Conservation (phyloP, 2,329 filamentous ascomycete species). For the Colletotrichum australisinense region DNA sequence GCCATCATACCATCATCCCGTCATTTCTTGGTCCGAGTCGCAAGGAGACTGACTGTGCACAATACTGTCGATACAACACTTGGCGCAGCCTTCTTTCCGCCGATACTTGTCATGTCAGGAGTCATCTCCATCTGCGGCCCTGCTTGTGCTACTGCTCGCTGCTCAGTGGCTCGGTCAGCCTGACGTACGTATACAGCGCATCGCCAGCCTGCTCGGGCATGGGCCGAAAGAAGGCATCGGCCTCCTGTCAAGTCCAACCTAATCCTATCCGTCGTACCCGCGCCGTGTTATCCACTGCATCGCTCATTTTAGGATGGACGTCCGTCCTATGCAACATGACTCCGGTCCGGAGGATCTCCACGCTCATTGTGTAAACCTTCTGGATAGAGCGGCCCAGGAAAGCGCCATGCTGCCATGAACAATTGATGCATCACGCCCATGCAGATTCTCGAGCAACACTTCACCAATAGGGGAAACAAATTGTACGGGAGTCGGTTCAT, state of each 20-base stretch:
- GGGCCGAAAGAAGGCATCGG: neutral
- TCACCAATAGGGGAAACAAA: neutral
- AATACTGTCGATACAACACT: neutral
- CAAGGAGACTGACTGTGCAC: neutral
- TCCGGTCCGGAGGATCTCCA: conserved; percentile 12
- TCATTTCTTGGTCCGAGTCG: neutral
- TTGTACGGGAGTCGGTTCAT: neutral
- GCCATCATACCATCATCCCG: conserved; percentile 15
- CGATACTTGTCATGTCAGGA: neutral
- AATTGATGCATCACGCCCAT: neutral
- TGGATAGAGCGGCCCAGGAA: neutral
- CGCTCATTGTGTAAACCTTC: neutral
- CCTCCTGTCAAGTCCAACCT: conserved; percentile 9
- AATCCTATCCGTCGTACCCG: conserved; percentile 13
- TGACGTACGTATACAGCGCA: conserved; percentile 7
- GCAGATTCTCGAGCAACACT: neutral
- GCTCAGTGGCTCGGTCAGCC: conserved; percentile 6
- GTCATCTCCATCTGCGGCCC: neutral
- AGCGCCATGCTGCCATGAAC: neutral
- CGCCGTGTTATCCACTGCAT: neutral
- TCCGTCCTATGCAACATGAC: neutral
- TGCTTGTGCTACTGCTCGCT: neutral
- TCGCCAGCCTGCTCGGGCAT: conserved; percentile 14
- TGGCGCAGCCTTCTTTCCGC: neutral
- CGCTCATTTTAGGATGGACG: neutral